Evolutionary conservation across 2,329 filamentous ascomycete genomes (phyloP).

Genomic region (Aspergillus sp.): DNA sequence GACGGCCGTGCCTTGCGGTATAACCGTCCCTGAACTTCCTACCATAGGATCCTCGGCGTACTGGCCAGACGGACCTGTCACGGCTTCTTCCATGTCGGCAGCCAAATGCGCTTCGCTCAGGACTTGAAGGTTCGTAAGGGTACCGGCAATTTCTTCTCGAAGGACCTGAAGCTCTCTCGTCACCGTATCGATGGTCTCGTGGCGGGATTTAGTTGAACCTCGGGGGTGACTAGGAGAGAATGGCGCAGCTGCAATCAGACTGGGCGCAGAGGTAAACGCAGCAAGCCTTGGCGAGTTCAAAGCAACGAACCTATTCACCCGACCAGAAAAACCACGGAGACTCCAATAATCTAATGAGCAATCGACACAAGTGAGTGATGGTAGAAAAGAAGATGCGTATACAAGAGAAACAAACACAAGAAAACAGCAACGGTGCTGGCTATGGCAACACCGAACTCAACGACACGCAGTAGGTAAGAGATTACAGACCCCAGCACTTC

Average conservation of each 20-base stretch:
- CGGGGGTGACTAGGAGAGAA: not conserved
- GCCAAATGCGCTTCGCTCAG: constrained; percentile 1
- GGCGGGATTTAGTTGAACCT: not conserved
- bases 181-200: constrained; percentile 4
- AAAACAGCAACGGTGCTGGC: not conserved
- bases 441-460: not conserved
- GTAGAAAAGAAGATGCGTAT: not conserved
- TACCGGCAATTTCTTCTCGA: constrained; percentile 2
- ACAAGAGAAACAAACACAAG: constrained; percentile 4
- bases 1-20: no score
- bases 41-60: not conserved
- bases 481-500: constrained; percentile 11
- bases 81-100: not conserved
- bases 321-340: not conserved
- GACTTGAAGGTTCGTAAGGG: constrained; percentile 2
- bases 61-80: not conserved
- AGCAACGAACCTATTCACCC: not conserved
- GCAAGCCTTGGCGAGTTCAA: constrained; percentile 1
- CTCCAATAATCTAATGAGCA: constrained; percentile 10
- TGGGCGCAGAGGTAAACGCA: not conserved
- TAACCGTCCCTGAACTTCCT: not conserved
- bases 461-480: not conserved
- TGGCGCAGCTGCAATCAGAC: not conserved
- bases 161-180: constrained; percentile 5
- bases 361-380: constrained; percentile 5